Conservation (phyloP, 1,284 basidiomycete species). For the Neonothopanus nambi region DNA sequence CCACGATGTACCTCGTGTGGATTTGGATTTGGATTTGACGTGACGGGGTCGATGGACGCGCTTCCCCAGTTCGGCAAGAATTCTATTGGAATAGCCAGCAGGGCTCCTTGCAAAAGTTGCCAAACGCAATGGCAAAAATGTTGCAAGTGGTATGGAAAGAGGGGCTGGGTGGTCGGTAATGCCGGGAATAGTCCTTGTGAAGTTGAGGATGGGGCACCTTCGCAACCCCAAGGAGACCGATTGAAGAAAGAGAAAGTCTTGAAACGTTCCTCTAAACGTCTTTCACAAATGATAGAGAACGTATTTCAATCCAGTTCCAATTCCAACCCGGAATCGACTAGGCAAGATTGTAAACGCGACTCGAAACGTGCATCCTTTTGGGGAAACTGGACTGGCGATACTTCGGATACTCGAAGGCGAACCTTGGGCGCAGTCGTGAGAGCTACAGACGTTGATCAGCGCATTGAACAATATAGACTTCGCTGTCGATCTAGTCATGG, state of each 20-base stretch:
- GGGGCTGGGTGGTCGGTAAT: conserved; percentile 7
- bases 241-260: background rate
- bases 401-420: no score
- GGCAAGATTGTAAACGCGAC: no score
- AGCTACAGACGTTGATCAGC: no score
- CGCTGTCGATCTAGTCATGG: no score
- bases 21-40: conserved; percentile 10
- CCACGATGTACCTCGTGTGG: conserved; percentile 11
- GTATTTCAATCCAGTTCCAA: conserved; percentile 1
- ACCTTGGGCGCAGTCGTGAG: no score
- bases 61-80: background rate
- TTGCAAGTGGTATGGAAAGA: conserved; percentile 14
- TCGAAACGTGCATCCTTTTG: no score
- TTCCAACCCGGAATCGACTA: background rate
- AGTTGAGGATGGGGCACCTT: no score
- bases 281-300: conserved; percentile 1
- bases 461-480: no score
- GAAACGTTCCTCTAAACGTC: conserved; percentile 1
- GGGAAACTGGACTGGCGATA: no score
- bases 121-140: conserved; percentile 7
- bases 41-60: conserved; percentile 1
- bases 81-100: background rate
- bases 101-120: conserved; percentile 7
- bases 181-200: background rate
- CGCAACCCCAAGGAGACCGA: background rate